Evolutionary conservation across 768 basidiomycete species (phyloP), one percentile per base, ranked within the genome.

Genomic region (Megacollybia marginata): DNA sequence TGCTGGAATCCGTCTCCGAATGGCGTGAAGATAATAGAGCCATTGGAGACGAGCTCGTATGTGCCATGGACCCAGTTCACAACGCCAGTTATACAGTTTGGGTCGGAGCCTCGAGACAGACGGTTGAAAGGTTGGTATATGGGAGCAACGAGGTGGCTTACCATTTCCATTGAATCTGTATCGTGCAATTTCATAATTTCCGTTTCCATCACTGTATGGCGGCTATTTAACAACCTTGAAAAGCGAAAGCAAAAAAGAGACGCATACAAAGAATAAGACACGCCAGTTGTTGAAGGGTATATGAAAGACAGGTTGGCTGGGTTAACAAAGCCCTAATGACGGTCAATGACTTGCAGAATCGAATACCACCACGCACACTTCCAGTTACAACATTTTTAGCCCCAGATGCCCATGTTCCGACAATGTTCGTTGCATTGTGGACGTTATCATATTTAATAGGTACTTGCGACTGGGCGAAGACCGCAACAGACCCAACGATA

Each of bases 1-100:
- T 95, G 94, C 64, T 96, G 92, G 67, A 81, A 89, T 13, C 95
- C 95, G 63, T 99, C 95, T 15, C 74, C 78, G 54, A 92, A 77
- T 1, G 93, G 89, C 2, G 62, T 67, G 59, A 92, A 68, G 36
- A 78, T 64, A 52, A 98, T 79, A 10, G 92, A 95, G 7, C 92
- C 92, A 60, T 97, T 94, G 47, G 69, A 19, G 52, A 79, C 68
- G 42, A 88, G 67, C 0, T 61, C 52, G 67, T 84, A 93, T 33
- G 65, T 83, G 10, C 96, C 96, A 63, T 98, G 96, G 54, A 82
- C 82, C 89, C 90, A 99, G 58, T 80, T 78, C 59, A 97, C 78
- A 62, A 87, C 79, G 11, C 88, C 94, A 11, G 84, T 85, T 59
- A 96, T 92, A 68, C 96, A 99, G 36, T 79, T 81, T 38, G 96